These are phyloP conservation scores for Mercurialis annua DNA, from an alignment of 345 rosid species.

Conservation along the genomic window DNA sequence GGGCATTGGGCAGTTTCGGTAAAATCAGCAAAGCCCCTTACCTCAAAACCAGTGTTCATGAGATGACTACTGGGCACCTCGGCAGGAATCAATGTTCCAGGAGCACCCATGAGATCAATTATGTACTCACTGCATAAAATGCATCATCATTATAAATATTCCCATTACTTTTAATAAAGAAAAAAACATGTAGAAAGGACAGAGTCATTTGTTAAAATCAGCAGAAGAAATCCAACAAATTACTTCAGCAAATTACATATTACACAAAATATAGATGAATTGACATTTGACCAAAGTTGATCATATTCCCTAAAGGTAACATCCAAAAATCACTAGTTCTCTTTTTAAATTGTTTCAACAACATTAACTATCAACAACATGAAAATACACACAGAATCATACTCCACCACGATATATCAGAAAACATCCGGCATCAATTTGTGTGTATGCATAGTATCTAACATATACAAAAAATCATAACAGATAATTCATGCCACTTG, in stretches of 20 bases:
- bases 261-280: neutral
- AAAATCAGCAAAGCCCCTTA: slow-evolving; percentile 43
- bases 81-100: slow-evolving; percentile 81
- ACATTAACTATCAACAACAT: neutral
- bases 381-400: neutral
- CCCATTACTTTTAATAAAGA: slow-evolving; percentile 7
- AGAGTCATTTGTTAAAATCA: slow-evolving; percentile 1
- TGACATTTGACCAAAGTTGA: slow-evolving; percentile 1
- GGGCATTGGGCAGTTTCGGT: slow-evolving; percentile 32
- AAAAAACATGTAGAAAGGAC: neutral
- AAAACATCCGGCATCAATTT: neutral
- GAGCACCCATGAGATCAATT: slow-evolving; percentile 97
- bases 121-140: slow-evolving; percentile 75
- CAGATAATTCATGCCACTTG: neutral
- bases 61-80: slow-evolving; percentile 80
- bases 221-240: neutral
- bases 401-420: neutral
- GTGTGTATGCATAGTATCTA: neutral
- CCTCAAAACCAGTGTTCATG: slow-evolving; percentile 45
- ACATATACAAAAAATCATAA: neutral
- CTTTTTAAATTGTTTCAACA: neutral
- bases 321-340: neutral
- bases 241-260: neutral
- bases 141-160: slow-evolving; percentile 17
- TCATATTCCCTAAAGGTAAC: neutral